These are phyloP conservation scores for Fraxinus pennsylvanica DNA, from an alignment of 257 asterid genomes.

Conservation along the genomic window DNA sequence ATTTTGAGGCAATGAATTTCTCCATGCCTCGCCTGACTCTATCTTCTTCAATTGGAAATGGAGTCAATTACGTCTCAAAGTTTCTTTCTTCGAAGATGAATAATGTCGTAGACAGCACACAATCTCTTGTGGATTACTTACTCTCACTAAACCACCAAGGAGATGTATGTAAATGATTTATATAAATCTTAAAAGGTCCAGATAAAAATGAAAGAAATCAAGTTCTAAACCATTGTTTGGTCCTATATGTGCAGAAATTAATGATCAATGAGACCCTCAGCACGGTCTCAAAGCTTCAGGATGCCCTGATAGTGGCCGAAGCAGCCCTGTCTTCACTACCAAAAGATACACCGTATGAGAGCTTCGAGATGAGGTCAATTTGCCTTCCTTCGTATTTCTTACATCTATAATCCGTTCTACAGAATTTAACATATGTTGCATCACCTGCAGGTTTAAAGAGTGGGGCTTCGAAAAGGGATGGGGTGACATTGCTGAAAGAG, in stretches of 20 bases:
- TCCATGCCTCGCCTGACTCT: slow-evolving; percentile 62
- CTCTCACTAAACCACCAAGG: slow-evolving; percentile 71
- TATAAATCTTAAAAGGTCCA: background rate
- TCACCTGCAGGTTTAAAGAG: slow-evolving; percentile 63
- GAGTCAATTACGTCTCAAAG: slow-evolving; percentile 63
- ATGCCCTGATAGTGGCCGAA: slow-evolving; percentile 70
- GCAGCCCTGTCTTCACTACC: slow-evolving; percentile 63
- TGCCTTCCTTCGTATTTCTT: slow-evolving; percentile 6
- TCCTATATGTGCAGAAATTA: slow-evolving; percentile 56
- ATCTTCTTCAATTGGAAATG: slow-evolving; percentile 86
- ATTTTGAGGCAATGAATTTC: slow-evolving; percentile 84
- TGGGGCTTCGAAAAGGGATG: slow-evolving; percentile 96
- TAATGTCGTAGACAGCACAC: slow-evolving; percentile 43
- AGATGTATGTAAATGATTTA: slow-evolving; percentile 50
- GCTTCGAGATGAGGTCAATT: slow-evolving; percentile 73
- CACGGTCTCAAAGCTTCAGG: slow-evolving; percentile 71
- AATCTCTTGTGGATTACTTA: slow-evolving; percentile 73
- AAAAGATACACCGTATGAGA: slow-evolving; percentile 63
- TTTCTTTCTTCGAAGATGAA: slow-evolving; percentile 67
- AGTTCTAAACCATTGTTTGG: slow-evolving; percentile 8
- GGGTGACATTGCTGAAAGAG: slow-evolving; percentile 88
- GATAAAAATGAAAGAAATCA: background rate
- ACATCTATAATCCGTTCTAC: background rate
- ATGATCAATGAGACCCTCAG: slow-evolving; percentile 78
- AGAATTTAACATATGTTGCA: background rate